Base-by-base conservation (phyloP, 1,284 basidiomycete genomes). In the Athelia sp. region DNA sequence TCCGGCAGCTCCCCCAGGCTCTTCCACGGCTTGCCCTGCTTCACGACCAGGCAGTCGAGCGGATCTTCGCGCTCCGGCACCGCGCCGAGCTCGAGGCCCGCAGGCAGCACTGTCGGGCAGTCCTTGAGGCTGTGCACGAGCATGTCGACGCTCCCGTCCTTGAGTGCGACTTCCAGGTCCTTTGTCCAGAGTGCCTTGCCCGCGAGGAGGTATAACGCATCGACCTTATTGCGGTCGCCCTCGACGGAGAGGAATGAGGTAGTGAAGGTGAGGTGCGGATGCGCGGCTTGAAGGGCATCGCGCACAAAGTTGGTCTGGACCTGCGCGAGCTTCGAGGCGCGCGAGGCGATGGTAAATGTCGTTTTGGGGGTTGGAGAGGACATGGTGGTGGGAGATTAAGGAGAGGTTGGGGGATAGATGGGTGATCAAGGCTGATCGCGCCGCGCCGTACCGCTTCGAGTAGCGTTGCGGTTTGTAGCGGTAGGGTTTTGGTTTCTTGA, bases 81-180 rank as follows among this genome's bases (percentile, higher is more conserved):
- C 4, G 90, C 93, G 8, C 83, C 93, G 45, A 99, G 79, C 62
- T 87, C 81, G 64, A 91, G 95, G 1, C 92, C 92, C 0, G 82
- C 79, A 0, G 93, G 93, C 23, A 98, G 70, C 2, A 74, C 73
- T 2, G 96, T 99, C 10, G 96, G 96, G 18, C 98, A 82, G 66
- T 99, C 97, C 69, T 99, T 99, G 59, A 93, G 75, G 49, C 82
- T 87, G 70, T 99, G 97, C 18, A 99, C 87, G 58, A 99, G 84
- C 73, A 98, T 85, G 65, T 99, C 97, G 47, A 97, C 90, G 11
- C 75, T 71, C 17, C 79, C 74, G 36, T 82, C 76, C 42, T 80
- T 74, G 48, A 98, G 74, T 21, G 88, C 84, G 18, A 88, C 87
- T 65, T 98, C 95, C 52, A 98, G 82, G 63, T 98, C 95, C 63